phyloP scores from a whole-genome alignment of 23 red algal species.

The Gracilaria gracilis region DNA sequence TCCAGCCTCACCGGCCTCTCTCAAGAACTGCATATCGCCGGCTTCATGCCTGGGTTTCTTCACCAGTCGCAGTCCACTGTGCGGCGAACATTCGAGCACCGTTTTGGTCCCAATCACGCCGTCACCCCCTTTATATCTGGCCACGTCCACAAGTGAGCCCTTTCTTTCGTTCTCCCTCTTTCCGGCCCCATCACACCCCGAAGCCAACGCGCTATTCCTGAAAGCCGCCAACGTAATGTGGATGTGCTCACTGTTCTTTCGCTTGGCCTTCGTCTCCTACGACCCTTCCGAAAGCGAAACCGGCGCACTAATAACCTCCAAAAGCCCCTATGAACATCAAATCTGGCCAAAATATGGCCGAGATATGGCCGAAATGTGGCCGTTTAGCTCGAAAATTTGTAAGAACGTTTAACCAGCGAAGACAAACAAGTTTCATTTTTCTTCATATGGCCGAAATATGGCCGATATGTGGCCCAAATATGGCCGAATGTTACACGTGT shows the following conservation, averaged over 20 bases:
- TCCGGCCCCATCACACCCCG: neutral
- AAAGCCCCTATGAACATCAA: too few relatives aligned
- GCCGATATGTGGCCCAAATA: too few relatives aligned
- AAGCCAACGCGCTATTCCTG: constrained; percentile 39
- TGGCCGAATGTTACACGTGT: too few relatives aligned
- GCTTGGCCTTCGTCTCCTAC: neutral
- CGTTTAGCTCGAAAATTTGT: too few relatives aligned
- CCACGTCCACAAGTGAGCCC: constrained; percentile 43
- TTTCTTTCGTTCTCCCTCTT: constrained; percentile 11
- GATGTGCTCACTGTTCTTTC: constrained; percentile 60
- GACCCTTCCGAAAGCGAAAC: neutral
- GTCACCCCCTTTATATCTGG: constrained; percentile 10
- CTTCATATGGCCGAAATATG: too few relatives aligned
- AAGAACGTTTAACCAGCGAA: too few relatives aligned
- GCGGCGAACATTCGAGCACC: constrained; percentile 53
- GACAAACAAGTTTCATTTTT: too few relatives aligned
- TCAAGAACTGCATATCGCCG: constrained; percentile 61
- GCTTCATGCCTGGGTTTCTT: constrained; percentile 67
- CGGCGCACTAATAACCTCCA: neutral
- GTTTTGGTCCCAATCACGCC: constrained; percentile 44
- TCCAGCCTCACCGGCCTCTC: constrained; percentile 72
- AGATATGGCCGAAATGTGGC: too few relatives aligned
- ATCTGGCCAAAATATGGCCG: too few relatives aligned
- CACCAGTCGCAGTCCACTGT: constrained; percentile 58
- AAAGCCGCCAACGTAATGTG: constrained; percentile 73